Evolutionary conservation across 192 early-diverging fungal species (phyloP), one percentile per base, ranked within the genome.

Genomic region (Backusella psychrophila): DNA sequence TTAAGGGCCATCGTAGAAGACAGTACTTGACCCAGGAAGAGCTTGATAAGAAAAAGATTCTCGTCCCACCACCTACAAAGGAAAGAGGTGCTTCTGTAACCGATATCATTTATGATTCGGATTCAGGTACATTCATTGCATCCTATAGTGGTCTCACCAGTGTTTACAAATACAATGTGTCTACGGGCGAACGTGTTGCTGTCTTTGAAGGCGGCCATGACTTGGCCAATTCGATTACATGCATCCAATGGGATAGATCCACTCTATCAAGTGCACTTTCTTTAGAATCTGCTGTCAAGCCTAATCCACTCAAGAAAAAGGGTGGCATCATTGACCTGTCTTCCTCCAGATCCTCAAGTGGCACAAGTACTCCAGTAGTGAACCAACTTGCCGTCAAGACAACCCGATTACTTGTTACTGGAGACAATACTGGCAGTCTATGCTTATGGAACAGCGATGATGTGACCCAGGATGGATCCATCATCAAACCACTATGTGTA

Each of bases 381-480:
- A 35, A 19, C 21, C 33, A 23, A 23, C 12, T 63, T 4, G 3
- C 65, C 12, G 31, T 19, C 46, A 71, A 39, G 8, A 63, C 66
- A 17, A 34, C 72, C n/a, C 21, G 59, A 36, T 74, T 88, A 12
- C 38, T 90, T 26, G 88, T 76, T 0, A 84, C 86, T 17, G 90
- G 90, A 12, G 89, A 91, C 49, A 74, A 72, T 19, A 23, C 63
- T 38, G 90, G 90, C 15, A 82, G 75, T 9, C 79, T 91, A 31
- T 87, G 81, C 74, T 35, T 91, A 14, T 91, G 87, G 86, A 85
- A 87, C 21, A 59, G 85, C 34, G 85, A 85, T n/a, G 70, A 39
- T 0, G 17, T 31, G 77, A 84, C 38, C 71, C 75, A 72, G n/a
- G 80, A 17, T 82, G 83, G 78, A 78, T 83, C n/a, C 23, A 12